A percentile compares a stretch with the other conserved stretches of the same genome.
phyloP scores from a whole-genome alignment of 257 asterid genomes.

The Verbena officinalis region DNA sequence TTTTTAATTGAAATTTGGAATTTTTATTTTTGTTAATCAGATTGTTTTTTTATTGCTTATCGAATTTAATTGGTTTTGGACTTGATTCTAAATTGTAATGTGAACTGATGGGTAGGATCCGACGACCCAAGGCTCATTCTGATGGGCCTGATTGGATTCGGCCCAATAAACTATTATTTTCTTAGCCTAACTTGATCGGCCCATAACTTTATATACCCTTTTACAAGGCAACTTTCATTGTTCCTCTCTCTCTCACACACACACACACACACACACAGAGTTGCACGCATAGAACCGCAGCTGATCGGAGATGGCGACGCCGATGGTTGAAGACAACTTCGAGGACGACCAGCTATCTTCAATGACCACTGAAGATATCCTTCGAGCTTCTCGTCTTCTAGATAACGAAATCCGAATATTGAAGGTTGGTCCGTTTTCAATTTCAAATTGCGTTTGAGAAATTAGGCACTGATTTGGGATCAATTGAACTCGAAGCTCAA shows the following conservation, averaged over 20 bases:
- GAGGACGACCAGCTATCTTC: slow-evolving; percentile 73
- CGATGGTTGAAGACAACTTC: slow-evolving; percentile 70
- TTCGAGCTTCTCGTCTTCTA: slow-evolving; percentile 75
- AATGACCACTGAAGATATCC: slow-evolving; percentile 69
- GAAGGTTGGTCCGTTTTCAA: slow-evolving; percentile 41
- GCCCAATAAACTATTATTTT: background rate
- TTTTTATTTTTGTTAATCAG: no score
- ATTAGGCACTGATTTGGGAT: background rate
- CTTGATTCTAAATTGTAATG: no score
- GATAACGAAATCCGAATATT: slow-evolving; percentile 68
- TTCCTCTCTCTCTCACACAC: background rate
- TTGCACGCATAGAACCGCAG: background rate
- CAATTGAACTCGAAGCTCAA: background rate
- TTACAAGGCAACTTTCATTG: slow-evolving; percentile 9
- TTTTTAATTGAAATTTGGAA: no score
- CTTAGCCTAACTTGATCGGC: background rate
- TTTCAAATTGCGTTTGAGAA: background rate
- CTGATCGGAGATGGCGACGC: slow-evolving; percentile 50
- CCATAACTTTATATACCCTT: slow-evolving; percentile 15
- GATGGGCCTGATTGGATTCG: background rate
- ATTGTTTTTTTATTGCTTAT: no score
- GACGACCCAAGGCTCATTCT: no score
- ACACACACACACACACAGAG: background rate
- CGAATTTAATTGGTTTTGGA: no score
- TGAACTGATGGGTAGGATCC: no score